Evolutionary conservation across 768 basidiomycete species (phyloP).

Genomic region (Candolleomyces aberdarensis): DNA sequence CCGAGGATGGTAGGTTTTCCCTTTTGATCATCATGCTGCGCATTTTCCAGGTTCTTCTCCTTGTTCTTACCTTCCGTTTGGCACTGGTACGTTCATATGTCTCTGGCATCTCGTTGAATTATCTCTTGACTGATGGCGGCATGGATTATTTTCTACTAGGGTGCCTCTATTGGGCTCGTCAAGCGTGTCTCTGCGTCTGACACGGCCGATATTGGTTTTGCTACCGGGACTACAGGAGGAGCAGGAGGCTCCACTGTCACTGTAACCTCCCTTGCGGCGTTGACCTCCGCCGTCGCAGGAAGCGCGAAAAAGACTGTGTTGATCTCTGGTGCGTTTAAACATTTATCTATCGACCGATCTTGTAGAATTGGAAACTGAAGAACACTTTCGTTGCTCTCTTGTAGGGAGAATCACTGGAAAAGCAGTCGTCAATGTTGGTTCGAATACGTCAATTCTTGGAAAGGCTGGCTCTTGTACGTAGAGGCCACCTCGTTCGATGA

Average conservation of each 20-base stretch:
- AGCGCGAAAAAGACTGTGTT: slow-evolving; percentile 40
- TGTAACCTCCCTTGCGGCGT: slow-evolving; percentile 37
- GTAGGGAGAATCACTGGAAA: slow-evolving; percentile 43
- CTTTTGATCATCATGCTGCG: not conserved
- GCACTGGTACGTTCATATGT: not conserved
- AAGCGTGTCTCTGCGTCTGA: slow-evolving; percentile 37
- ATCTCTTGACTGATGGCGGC: too few relatives aligned
- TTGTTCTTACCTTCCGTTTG: slow-evolving; percentile 4
- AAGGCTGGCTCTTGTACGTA: slow-evolving; percentile 34
- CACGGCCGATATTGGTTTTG: slow-evolving; percentile 38
- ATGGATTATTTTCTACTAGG: too few relatives aligned
- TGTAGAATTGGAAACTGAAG: not conserved
- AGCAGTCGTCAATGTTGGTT: slow-evolving; percentile 38
- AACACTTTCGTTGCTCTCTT: not conserved
- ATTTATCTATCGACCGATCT: too few relatives aligned
- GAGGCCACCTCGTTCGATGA: not conserved
- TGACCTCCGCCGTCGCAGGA: slow-evolving; percentile 41
- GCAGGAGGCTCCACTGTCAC: slow-evolving; percentile 41
- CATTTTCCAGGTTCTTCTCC: not conserved
- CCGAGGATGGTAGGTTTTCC: too few relatives aligned
- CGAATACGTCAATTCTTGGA: slow-evolving; percentile 43
- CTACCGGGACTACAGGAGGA: slow-evolving; percentile 43
- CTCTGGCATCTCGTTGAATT: too few relatives aligned
- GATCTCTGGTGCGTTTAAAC: slow-evolving; percentile 30
- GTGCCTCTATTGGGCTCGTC: slow-evolving; percentile 10